Base-by-base conservation (phyloP, 2,329 filamentous ascomycete species). In the Pyrenophora seminiperda region DNA sequence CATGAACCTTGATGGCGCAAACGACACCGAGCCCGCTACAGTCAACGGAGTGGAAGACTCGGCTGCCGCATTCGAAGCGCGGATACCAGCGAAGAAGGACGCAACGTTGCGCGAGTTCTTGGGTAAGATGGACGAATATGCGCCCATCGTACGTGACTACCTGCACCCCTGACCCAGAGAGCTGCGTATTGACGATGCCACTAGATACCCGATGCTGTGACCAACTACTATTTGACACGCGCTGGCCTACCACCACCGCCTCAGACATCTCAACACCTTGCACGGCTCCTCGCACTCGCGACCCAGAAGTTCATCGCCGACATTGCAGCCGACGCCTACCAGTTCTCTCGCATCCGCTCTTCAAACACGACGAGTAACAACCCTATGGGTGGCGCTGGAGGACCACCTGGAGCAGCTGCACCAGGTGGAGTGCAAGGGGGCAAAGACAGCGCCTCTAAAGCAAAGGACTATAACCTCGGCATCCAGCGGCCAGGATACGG, bases 261-360 rank as follows among this genome's bases (percentile, higher is more conserved):
- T 0, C 88, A 94, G 65, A 96, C 91, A 43, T 91, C 96, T 66
- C 88, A 88, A 15, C 90, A 92, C 50, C 88, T 99, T 20, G 91
- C 93, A 17, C 91, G 93, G 39, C 88, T 99, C 3, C 88, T 99
- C 34, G 93, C 94, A 2, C 88, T 99, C 7, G 94, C 94, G n/a
- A 96, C 94, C 0, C 94, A 99, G 71, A 99, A 99, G 73, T 99
- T 99, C 80, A 90, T 99, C 65, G 92, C 94, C 51, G 94, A 99
- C 73, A 91, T 99, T 59, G 94, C 94, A 1, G 92, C 94, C 49
- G 94, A 99, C 73, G 91, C 94, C 2, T 99, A 99, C 74, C 94
- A 99, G 76, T 97, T 97, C 80, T 91, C 89, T 54, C 90, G 93
- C 44, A 97, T 99, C 67, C 88, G 94, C 32, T 90, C 90, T n/a